Evolutionary conservation across 306 rosid genomes (phyloP), one percentile per base, ranked within the genome.

Genomic region (Vicia villosa): DNA sequence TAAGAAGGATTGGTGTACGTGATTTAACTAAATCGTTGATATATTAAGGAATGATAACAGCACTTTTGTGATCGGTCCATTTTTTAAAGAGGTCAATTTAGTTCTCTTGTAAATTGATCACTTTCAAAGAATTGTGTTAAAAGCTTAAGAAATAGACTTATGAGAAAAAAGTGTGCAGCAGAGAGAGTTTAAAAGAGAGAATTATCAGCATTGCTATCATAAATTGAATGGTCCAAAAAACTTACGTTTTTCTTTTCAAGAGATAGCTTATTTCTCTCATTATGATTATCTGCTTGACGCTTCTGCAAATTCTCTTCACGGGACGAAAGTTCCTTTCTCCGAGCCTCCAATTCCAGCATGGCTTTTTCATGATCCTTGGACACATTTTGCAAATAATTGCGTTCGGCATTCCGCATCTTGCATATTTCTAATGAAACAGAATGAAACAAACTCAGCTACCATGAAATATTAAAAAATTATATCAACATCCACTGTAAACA

Each of bases 161-260:
- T n/a, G n/a, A n/a, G n/a, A n/a, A n/a, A n/a, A n/a, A n/a, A n/a
- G n/a, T n/a, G n/a, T n/a, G n/a, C n/a, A n/a, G n/a, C n/a, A n/a
- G n/a, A n/a, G n/a, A n/a, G n/a, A n/a, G n/a, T n/a, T 11, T 5
- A 19, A 4, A 19, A 6, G 30, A 61, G 19, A 16, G 47, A 36
- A 36, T 61, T 17, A 6, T 21, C 12, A 17, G 66, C 47, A 61
- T 61, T 37, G 15, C 42, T 61, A 41, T 22, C 63, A 50, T 14
- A 64, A 68, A 62, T 19, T 14, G 14, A 77, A 67, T 16, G 55
- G 10, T 50, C 13, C 17, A 77, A 54, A 45, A 36, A 14, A 4
- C 60, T 61, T 89, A 92, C 98, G 77, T 83, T 84, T 80, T 74
- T 55, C 73, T 80, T 86, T 56, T 83, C 83, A 26, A 67, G 74